Evolutionary conservation across 1,284 basidiomycete genomes (phyloP).

Genomic region (Malassezia furfur): DNA sequence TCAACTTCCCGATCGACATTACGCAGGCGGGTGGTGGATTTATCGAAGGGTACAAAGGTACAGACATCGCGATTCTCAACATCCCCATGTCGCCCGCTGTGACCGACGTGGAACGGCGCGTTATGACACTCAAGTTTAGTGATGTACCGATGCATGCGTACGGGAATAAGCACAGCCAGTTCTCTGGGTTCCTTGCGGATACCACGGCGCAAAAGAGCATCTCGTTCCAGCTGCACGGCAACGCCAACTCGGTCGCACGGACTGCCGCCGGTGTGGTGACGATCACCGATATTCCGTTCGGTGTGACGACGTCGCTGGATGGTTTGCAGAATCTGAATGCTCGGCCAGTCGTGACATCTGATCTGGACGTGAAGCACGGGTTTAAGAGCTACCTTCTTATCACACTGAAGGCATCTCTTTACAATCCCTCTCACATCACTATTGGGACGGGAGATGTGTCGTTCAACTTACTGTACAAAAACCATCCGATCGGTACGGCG

Average conservation of each 20-base stretch:
- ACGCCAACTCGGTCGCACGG: conserved; percentile 56
- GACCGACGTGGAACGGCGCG: conserved; percentile 59
- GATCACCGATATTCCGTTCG: conserved; percentile 58
- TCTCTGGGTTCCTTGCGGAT: conserved; percentile 61
- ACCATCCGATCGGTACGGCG: conserved; percentile 57
- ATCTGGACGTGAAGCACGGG: conserved; percentile 63
- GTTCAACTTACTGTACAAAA: conserved; percentile 58
- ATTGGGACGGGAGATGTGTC: conserved; percentile 61
- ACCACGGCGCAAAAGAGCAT: conserved; percentile 55
- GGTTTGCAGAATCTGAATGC: conserved; percentile 63
- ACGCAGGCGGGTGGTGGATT: conserved; percentile 59
- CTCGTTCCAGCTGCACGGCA: conserved; percentile 57
- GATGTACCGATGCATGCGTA: conserved; percentile 59
- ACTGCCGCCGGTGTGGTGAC: conserved; percentile 63
- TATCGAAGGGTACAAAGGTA: conserved; percentile 55
- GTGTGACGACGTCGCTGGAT: conserved; percentile 57
- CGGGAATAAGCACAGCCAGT: conserved; percentile 53
- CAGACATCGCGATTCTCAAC: conserved; percentile 58
- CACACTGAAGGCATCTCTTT: conserved; percentile 52
- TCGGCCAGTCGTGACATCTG: conserved; percentile 56
- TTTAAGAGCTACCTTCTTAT: conserved; percentile 62
- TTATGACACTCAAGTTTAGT: conserved; percentile 59
- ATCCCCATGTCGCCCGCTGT: conserved; percentile 58
- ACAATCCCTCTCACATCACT: conserved; percentile 58
- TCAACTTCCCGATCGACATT: conserved; percentile 64